These are phyloP conservation scores for Colletotrichum tofieldiae DNA, from an alignment of 2,329 filamentous ascomycete genomes.

Conservation along the genomic window DNA sequence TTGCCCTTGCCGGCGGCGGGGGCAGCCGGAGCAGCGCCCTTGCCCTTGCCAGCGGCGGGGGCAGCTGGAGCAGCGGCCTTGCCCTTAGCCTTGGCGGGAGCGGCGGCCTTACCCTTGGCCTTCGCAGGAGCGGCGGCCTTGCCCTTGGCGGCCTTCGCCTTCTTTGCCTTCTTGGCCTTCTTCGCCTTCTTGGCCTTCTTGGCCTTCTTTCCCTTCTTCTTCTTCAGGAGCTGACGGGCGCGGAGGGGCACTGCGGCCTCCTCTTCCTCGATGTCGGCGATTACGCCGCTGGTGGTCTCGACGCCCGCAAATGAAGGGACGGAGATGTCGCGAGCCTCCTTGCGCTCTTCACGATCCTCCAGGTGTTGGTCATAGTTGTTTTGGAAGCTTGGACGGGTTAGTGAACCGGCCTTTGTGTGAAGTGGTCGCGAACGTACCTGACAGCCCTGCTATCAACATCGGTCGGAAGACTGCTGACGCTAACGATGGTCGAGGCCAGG, in stretches of 20 bases:
- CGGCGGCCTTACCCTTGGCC: no score
- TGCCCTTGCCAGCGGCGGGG: slow-evolving; percentile 19
- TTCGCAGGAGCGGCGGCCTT: no score
- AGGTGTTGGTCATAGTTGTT: slow-evolving; percentile 35
- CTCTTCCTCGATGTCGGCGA: slow-evolving; percentile 32
- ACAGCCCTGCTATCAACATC: slow-evolving; percentile 41
- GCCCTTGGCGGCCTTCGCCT: slow-evolving; percentile 35
- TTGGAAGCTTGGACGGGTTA: neutral
- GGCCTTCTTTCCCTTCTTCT: slow-evolving; percentile 33
- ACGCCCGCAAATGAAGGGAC: slow-evolving; percentile 37
- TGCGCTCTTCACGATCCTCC: slow-evolving; percentile 33
- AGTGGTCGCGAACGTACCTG: slow-evolving; percentile 10
- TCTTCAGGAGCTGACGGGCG: slow-evolving; percentile 36
- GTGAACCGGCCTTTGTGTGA: neutral
- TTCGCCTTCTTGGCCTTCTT: slow-evolving; percentile 39
- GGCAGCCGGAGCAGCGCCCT: slow-evolving; percentile 19
- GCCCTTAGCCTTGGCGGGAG: no score
- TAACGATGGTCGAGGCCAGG: slow-evolving; percentile 40
- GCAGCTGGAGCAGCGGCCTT: no score
- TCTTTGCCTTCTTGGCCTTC: slow-evolving; percentile 33
- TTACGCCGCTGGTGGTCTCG: slow-evolving; percentile 34
- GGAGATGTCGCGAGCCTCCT: slow-evolving; percentile 31
- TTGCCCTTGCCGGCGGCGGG: slow-evolving; percentile 35
- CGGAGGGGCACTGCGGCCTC: slow-evolving; percentile 26
- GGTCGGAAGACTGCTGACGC: slow-evolving; percentile 41